A percentile compares a stretch with the other conserved stretches of the same genome.
phyloP scores from a whole-genome alignment of 1,139 yeast species.

The Hemisphaericaspora xylanilytica region DNA sequence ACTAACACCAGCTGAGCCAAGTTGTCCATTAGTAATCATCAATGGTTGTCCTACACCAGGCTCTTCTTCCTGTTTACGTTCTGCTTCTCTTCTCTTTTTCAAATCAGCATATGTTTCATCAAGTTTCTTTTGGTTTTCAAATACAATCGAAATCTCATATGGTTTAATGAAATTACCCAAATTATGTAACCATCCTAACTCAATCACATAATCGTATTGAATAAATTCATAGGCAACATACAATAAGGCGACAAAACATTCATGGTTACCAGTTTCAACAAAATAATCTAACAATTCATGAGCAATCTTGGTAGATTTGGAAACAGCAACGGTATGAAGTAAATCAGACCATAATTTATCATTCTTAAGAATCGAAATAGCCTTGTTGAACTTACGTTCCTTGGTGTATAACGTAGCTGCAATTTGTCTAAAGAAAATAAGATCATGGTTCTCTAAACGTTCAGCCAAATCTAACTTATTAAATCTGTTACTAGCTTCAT shows the following conservation, averaged over 20 bases:
- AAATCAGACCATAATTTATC: conserved; percentile 96
- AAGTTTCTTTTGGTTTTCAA: conserved; percentile 71
- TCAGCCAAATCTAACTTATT: conserved; percentile 91
- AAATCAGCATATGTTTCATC: conserved; percentile 68
- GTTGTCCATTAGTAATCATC: conserved; percentile 63
- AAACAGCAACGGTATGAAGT: conserved; percentile 85
- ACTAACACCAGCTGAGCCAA: conserved; percentile 42
- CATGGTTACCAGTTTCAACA: conserved; percentile 96
- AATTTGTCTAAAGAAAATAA: conserved; percentile 91
- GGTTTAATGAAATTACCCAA: conserved; percentile 83
- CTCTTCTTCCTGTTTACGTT: conserved; percentile 51
- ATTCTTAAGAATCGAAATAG: conserved; percentile 81
- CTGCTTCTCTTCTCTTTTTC: conserved; percentile 65
- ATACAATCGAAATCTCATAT: conserved; percentile 76
- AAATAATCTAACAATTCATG: conserved; percentile 88
- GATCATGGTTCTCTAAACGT: conserved; percentile 86
- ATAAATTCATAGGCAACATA: conserved; percentile 82
- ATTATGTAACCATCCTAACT: conserved; percentile 86
- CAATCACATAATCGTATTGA: conserved; percentile 80
- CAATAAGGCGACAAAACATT: conserved; percentile 87
- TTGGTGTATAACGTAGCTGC: conserved; percentile 93
- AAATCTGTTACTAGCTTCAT: conserved; percentile 76
- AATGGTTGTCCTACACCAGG: conserved; percentile 51
- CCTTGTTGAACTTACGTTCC: conserved; percentile 89
- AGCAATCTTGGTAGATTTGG: conserved; percentile 76